These are phyloP conservation scores for Hordeum vulgare DNA, from an alignment of 176 grass and related monocot species.

Conservation along the genomic window DNA sequence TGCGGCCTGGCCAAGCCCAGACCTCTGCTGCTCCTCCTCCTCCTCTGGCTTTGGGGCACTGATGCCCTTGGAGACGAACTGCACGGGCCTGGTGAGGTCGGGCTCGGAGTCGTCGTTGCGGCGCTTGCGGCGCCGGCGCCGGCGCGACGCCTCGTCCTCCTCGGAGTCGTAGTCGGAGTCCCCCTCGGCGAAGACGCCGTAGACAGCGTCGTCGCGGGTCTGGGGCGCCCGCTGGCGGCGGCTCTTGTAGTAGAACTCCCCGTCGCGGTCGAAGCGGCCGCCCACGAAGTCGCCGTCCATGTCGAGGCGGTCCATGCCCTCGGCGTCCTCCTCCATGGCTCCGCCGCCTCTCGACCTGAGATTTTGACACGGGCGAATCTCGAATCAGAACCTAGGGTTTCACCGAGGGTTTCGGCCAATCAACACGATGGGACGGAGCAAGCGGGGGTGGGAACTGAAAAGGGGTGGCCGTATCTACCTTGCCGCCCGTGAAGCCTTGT, in stretches of 20 bases:
- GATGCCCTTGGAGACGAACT: slow-evolving; percentile 56
- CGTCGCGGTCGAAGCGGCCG: slow-evolving; percentile 56
- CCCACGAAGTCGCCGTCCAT: slow-evolving; percentile 77
- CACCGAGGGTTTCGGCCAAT: background rate
- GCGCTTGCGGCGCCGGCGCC: slow-evolving; percentile 46
- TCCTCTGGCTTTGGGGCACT: slow-evolving; percentile 25
- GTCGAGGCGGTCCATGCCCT: slow-evolving; percentile 69
- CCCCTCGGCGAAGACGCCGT: slow-evolving; percentile 55
- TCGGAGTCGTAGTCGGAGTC: slow-evolving; percentile 61
- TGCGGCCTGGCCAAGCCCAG: slow-evolving; percentile 8
- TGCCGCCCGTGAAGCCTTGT: background rate
- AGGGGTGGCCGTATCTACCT: background rate
- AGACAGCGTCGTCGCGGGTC: slow-evolving; percentile 60
- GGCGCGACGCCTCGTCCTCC: slow-evolving; percentile 12
- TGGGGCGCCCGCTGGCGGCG: slow-evolving; percentile 56
- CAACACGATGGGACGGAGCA: background rate
- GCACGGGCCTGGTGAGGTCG: slow-evolving; percentile 54
- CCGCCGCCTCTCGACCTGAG: background rate
- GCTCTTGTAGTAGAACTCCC: slow-evolving; percentile 68
- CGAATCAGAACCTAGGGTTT: slow-evolving; percentile 1
- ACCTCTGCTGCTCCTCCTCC: slow-evolving; percentile 2
- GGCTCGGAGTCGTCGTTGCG: slow-evolving; percentile 23
- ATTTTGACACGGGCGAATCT: background rate
- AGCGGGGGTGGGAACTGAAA: background rate
- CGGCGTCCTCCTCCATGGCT: slow-evolving; percentile 59